Conservation (phyloP, 1,284 basidiomycete species). For the Leccinum pseudoinsigne region DNA sequence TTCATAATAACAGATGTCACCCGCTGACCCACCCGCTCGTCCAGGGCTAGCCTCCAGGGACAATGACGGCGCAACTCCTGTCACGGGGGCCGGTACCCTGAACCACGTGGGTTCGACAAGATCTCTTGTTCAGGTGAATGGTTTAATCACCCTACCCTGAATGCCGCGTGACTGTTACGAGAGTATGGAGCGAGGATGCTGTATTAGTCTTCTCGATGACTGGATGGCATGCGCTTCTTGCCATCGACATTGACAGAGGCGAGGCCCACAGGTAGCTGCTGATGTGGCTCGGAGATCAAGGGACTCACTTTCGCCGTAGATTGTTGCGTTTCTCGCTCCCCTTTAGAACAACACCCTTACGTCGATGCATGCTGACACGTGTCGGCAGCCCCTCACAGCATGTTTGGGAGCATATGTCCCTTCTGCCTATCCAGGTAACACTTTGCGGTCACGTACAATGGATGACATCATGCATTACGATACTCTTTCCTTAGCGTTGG, state of each 20-base stretch:
- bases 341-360: neutral
- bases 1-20: neutral
- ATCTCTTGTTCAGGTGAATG: neutral
- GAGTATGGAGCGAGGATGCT: neutral
- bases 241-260: neutral
- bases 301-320: neutral
- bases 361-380: neutral
- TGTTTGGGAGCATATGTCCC: neutral
- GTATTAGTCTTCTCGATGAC: neutral
- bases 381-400: neutral
- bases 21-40: neutral
- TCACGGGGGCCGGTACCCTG: neutral
- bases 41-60: neutral
- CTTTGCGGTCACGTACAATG: neutral
- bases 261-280: neutral
- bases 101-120: neutral
- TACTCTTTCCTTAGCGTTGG: neutral
- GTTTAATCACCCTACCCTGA: neutral
- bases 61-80: neutral
- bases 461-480: constrained; percentile 3
- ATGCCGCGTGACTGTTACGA: neutral
- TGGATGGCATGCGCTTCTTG: neutral
- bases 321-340: neutral
- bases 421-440: constrained; percentile 2
- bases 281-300: neutral